These are phyloP conservation scores for Dictyostelium citrinum DNA, from an alignment of 78 protist genomes.

Conservation along the genomic window DNA sequence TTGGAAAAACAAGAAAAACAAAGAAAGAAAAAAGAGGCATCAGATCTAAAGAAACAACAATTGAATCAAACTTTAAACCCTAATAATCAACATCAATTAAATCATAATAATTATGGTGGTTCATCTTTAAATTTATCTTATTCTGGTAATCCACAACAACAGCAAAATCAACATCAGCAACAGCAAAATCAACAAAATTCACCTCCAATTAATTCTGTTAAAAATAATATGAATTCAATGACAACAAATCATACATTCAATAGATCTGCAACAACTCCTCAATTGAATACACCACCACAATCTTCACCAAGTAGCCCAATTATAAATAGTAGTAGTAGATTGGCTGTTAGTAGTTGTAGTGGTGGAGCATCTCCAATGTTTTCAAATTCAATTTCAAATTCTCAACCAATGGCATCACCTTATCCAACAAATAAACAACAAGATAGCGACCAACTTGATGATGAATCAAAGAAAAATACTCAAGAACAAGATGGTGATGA, in stretches of 20 bases:
- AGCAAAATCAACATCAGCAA: not conserved
- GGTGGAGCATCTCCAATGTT: not conserved
- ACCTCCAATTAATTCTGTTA: not conserved
- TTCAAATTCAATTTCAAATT: constrained; percentile 7
- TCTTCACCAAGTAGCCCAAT: not conserved
- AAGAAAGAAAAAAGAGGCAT: not conserved
- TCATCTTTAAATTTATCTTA: not conserved
- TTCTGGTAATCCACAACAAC: not conserved
- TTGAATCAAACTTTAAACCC: not conserved
- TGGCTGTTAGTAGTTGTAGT: not conserved
- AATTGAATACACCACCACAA: not conserved
- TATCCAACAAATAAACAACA: not conserved
- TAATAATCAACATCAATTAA: not conserved
- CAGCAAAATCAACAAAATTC: not conserved
- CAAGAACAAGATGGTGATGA: not conserved
- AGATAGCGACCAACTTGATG: not conserved
- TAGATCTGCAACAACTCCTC: not conserved
- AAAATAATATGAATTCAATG: constrained; percentile 2
- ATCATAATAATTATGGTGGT: constrained; percentile 6
- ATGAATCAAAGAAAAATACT: not conserved
- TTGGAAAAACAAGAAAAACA: not conserved
- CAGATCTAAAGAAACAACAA: not conserved
- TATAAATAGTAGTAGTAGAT: not conserved
- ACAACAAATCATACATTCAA: constrained; percentile 16
- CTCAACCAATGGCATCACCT: not conserved